Evolutionary conservation across 768 basidiomycete genomes (phyloP).

Genomic region (Solioccasus polychromus): DNA sequence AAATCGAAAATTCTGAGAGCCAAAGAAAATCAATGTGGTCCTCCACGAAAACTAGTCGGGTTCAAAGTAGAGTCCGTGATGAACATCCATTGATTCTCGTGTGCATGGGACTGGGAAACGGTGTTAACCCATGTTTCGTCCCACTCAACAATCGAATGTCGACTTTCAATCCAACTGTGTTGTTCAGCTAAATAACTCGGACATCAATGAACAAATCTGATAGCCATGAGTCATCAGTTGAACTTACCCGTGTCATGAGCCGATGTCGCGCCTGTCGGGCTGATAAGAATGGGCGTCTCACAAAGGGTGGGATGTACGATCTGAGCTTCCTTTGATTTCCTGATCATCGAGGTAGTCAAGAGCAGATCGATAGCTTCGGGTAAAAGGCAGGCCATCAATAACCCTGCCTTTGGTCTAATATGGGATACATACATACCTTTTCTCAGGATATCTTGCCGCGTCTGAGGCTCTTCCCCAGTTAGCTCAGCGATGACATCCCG

Average conservation of each 20-base stretch:
- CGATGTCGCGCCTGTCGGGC: not conserved
- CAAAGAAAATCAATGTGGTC: no score
- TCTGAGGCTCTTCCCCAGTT: constrained; percentile 12
- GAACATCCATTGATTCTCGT: not conserved
- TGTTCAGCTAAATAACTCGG: constrained; percentile 1
- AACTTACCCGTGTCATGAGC: constrained; percentile 9
- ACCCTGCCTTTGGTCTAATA: not conserved
- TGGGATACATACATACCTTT: constrained; percentile 11
- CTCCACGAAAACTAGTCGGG: not conserved
- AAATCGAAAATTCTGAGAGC: no score
- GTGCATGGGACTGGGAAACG: not conserved
- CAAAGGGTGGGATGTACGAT: not conserved
- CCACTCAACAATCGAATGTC: not conserved
- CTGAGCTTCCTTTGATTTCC: not conserved
- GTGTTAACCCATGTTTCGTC: not conserved
- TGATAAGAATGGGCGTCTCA: not conserved
- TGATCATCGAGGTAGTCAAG: not conserved
- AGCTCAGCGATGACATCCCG: constrained; percentile 17
- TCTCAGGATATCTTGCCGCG: constrained; percentile 21
- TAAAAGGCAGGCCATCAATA: not conserved
- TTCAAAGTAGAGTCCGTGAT: not conserved
- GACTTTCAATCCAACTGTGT: not conserved
- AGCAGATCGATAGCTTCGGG: constrained; percentile 12
- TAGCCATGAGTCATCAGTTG: not conserved
- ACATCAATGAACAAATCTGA: constrained; percentile 1